These are phyloP conservation scores for Vitis amurensis DNA, from an alignment of 164 flowering plant species.

Conservation along the genomic window DNA sequence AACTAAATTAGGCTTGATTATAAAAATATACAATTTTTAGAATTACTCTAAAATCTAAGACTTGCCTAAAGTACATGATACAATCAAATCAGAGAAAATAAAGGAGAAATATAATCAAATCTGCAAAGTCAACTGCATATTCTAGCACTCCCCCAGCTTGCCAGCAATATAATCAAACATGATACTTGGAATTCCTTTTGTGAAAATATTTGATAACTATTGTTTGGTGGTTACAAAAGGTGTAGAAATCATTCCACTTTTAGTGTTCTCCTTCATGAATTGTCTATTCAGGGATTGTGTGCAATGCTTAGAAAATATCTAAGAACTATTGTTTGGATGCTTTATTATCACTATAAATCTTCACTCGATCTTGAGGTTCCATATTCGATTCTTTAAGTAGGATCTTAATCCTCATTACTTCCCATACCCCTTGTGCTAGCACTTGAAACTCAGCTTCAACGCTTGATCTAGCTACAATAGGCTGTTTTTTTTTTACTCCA, in stretches of 20 bases:
- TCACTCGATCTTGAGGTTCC: neutral
- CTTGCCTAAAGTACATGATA: no score
- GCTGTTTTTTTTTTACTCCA: neutral
- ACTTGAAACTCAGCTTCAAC: neutral
- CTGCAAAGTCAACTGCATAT: no score
- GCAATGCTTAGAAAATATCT: neutral
- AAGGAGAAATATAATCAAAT: no score
- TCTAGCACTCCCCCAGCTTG: neutral
- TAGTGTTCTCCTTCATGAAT: neutral
- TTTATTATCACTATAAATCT: neutral
- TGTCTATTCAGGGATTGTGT: neutral
- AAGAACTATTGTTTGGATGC: neutral
- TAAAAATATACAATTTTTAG: no score
- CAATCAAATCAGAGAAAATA: no score
- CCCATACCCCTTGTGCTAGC: neutral
- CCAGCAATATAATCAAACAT: no score
- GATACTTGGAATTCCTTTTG: neutral
- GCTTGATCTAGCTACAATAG: neutral
- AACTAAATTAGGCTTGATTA: no score
- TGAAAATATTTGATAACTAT: no score
- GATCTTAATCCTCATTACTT: neutral
- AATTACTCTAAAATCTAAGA: no score
- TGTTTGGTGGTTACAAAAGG: neutral
- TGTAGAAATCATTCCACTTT: neutral
- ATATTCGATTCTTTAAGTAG: neutral